phyloP scores from a whole-genome alignment of 2,329 filamentous ascomycete genomes.

The Cladosporium sp. region DNA sequence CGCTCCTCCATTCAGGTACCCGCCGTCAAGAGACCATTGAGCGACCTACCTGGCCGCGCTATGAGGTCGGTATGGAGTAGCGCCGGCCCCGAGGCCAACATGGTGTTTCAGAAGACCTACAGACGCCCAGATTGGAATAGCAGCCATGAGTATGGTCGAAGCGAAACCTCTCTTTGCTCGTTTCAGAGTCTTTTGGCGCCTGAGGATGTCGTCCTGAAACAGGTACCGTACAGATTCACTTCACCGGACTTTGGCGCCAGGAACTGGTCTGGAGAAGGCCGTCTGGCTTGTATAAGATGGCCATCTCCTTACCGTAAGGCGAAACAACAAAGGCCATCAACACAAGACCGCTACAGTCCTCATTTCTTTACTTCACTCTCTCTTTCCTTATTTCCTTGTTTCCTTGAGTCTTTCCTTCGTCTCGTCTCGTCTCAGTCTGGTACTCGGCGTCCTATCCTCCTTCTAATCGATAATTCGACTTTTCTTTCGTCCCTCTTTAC shows the following conservation, averaged over 20 bases:
- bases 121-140: slow-evolving; percentile 1
- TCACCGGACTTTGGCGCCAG: neutral
- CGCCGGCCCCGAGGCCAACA: slow-evolving; percentile 25
- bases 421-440: slow-evolving; percentile 35
- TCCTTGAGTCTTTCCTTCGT: slow-evolving; percentile 37
- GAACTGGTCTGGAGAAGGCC: slow-evolving; percentile 21
- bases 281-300: slow-evolving; percentile 29
- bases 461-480: slow-evolving; percentile 19
- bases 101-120: slow-evolving; percentile 20
- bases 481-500: slow-evolving; percentile 9
- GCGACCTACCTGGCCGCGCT: slow-evolving; percentile 16
- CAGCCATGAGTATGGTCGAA: neutral
- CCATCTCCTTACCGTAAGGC: slow-evolving; percentile 18
- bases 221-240: neutral
- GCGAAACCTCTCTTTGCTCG: slow-evolving; percentile 15
- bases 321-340: slow-evolving; percentile 19
- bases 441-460: slow-evolving; percentile 32
- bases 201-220: slow-evolving; percentile 5
- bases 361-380: slow-evolving; percentile 22
- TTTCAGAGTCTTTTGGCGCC: slow-evolving; percentile 25
- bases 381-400: slow-evolving; percentile 33
- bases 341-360: slow-evolving; percentile 20
- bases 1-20: slow-evolving; percentile 26
- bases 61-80: slow-evolving; percentile 23
- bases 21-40: slow-evolving; percentile 27